Evolutionary conservation across 305 asterid species (phyloP), one percentile per base, ranked within the genome.

Genomic region (Fraxinus platypoda): DNA sequence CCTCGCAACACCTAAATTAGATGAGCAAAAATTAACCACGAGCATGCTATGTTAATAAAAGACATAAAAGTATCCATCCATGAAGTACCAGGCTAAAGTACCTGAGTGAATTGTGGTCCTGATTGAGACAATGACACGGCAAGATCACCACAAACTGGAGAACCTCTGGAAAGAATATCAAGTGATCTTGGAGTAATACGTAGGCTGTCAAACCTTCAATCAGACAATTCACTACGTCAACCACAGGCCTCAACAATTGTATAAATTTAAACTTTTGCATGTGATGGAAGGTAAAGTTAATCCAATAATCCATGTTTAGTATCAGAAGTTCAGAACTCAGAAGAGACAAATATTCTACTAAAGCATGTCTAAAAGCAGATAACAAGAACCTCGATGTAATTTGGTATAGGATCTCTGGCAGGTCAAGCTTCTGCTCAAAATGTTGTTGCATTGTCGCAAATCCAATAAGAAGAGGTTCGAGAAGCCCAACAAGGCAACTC

Each of bases 81-180:
- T 75, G 68, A 83, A 64, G 81, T 75, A 97, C 33, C 33, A 30
- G 33, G 33, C 33, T 30, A 30, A 83, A 64, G 81, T 75, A 97
- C 98, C 98, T 91, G 99, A 64, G 98, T 95, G 88, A 97, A 97
- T 77, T 97, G 99, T 66, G 98, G 97, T 82, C 98, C 98, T 71
- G 99, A 91, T 89, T 97, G 99, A 79, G 99, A 97, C 64, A 97
- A 89, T 37, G 98, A 93, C 80, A 97, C 99, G 62, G 99, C 99
- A 86, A 97, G 98, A 90, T 95, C 99, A 81, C 99, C 99, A 88
- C 98, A 97, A 81, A 97, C 95, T 71, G 99, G 99, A 79, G 99
- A 90, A 74, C 99, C 98, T 86, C 91, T 89, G 85, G 98, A 92
- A 70, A 97, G 99, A 91, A 97, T 92, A 89, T 97, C 98, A 78